Evolutionary conservation across 805 yeast genomes (phyloP), one percentile per base, ranked within the genome.

Genomic region (Starmerella sp.): DNA sequence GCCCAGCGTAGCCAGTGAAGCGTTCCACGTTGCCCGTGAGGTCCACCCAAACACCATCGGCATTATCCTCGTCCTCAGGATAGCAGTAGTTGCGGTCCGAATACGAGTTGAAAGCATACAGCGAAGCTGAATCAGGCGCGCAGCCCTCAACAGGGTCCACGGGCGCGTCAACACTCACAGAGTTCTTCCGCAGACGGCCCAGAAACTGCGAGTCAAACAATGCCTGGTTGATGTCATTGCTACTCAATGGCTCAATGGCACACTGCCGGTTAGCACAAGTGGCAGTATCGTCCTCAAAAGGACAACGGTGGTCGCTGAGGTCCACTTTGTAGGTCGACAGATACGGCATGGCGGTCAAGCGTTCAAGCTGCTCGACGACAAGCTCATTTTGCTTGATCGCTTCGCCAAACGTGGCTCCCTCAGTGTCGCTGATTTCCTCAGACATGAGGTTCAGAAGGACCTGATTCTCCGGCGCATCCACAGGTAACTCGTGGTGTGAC

Each of bases 1-100:
- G 81, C 34, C 98, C 98, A 35, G 89, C 85, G 66, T 93, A 93
- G 0, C 98, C 98, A 0, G 98, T 95, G 72, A 86, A 93, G 64
- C 97, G 76, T 69, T 93, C 99, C 0, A 96, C 96, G 66, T 95
- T 95, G 53, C 85, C 86, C 22, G 83, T 75, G 54, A 93, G 76
- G 64, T 90, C 88, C 32, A 93, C 95, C 63, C 84, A 83, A 1
- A 88, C 96, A 11, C 75, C 75, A 1, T 65, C 66, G 8, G 62
- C 66, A 36, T 48, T 44, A 28, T 69, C 56, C 58, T 69, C 73
- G 54, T 74, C 76, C 47, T 73, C 76, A 1, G 76, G 75, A 47
- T 69, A 66, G 55, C 76, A 73, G 56, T 74, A 73, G 62, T 63
- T 56, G 13, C 46, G 44, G 32, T 30, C 49, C 7, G n/a, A 13